phyloP scores from a whole-genome alignment of 208 protist genomes.

The Trypanosoma melophagium region DNA sequence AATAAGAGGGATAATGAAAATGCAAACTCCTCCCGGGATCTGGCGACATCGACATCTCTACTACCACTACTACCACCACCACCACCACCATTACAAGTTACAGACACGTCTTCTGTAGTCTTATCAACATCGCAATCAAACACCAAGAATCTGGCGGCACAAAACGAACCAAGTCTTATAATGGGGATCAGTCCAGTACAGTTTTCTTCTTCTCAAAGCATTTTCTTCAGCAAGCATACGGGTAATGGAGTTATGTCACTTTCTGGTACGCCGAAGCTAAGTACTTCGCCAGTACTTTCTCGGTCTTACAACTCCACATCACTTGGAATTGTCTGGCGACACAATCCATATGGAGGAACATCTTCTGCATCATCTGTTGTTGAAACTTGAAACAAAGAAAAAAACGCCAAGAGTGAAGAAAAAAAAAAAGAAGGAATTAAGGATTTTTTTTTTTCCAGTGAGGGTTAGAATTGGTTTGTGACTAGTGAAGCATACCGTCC shows the following conservation, averaged over 20 bases:
- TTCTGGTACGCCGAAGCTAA: constrained; percentile 27
- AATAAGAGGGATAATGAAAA: neutral
- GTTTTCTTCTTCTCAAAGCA: neutral
- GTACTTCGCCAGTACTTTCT: constrained; percentile 42
- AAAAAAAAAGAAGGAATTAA: too few species aligned
- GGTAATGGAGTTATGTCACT: constrained; percentile 14
- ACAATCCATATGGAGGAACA: constrained; percentile 74
- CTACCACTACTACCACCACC: neutral
- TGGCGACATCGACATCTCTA: too few species aligned
- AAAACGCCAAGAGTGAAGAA: neutral
- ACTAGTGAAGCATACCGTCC: too few species aligned
- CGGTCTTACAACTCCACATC: constrained; percentile 71
- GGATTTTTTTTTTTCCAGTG: neutral
- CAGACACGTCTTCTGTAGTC: neutral
- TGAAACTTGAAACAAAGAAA: constrained; percentile 44
- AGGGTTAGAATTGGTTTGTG: too few species aligned
- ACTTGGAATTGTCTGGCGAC: constrained; percentile 66
- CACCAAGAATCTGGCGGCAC: neutral
- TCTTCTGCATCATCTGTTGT: constrained; percentile 61
- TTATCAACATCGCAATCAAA: neutral
- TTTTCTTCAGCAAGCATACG: neutral
- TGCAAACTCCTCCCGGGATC: neutral
- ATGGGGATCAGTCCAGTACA: constrained; percentile 10
- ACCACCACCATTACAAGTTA: neutral
- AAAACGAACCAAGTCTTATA: constrained; percentile 5